Evolutionary conservation across 768 basidiomycete genomes (phyloP).

Genomic region (Cystobasidium tubakii): DNA sequence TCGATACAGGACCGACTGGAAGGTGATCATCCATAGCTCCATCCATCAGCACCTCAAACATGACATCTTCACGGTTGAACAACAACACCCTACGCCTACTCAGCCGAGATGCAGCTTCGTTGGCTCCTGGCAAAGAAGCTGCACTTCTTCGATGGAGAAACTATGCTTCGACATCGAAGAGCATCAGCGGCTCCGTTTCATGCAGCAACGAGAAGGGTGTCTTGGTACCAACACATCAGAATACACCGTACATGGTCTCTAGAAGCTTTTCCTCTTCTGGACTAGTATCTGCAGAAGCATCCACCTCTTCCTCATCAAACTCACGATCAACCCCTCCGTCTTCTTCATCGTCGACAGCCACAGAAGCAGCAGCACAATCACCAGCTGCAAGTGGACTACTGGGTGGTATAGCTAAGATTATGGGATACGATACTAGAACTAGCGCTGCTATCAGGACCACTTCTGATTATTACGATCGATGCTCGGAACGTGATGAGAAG

Average conservation of each 20-base stretch:
- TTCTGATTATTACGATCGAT: constrained; percentile 51
- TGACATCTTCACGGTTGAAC: neutral
- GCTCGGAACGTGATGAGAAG: constrained; percentile 50
- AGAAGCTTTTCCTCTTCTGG: neutral
- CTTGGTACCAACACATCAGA: neutral
- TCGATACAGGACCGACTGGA: neutral
- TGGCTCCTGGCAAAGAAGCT: neutral
- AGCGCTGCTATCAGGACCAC: constrained; percentile 52
- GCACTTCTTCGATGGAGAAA: neutral
- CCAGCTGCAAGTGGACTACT: constrained; percentile 3
- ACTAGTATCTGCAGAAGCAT: neutral
- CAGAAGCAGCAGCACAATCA: neutral
- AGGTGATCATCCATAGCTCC: too few species aligned
- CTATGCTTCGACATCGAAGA: constrained; percentile 21
- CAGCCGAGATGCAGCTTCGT: neutral
- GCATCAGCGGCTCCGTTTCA: neutral
- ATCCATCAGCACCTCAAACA: neutral
- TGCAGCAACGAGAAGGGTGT: neutral
- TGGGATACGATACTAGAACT: constrained; percentile 52
- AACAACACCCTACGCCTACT: neutral
- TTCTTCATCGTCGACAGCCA: constrained; percentile 1
- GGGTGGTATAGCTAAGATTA: constrained; percentile 48
- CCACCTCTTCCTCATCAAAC: neutral
- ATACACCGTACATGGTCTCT: neutral
- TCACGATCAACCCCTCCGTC: neutral